Base-by-base conservation (phyloP, 2,329 filamentous ascomycete species). In the Ilyonectria destructans region DNA sequence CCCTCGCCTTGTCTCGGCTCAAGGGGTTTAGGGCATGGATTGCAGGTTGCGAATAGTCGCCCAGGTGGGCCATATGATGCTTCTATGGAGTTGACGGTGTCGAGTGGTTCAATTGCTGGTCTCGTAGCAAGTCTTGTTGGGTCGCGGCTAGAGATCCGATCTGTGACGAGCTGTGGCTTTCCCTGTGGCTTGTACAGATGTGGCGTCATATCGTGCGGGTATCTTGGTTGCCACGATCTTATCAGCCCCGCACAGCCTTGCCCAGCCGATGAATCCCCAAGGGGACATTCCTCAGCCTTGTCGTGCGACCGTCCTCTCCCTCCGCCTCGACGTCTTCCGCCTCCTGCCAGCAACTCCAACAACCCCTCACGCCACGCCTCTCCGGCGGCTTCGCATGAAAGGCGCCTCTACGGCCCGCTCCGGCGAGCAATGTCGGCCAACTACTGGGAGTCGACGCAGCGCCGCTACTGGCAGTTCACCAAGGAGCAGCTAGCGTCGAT, bases 391-490 rank as follows among this genome's bases (percentile, higher is more conserved):
- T 31, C 51, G 46, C 40, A 58, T 57, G 52, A 63, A 40, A 62
- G 61, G 62, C 51, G 65, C 58, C 58, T 67, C 62, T 35, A 64
- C 68, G 49, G 66, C 52, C 66, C 61, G 58, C 33, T 65, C 62
- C 62, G 58, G 68, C 56, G 68, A 58, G 76, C 66, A 60, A 98
- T 98, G 96, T 94, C 96, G 37, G 93, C 95, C 79, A 98, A 96
- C 82, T 99, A 96, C 84, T 99, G 95, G 95, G 92, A 94, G 71
- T 98, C 96, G 62, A 96, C 94, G 29, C 96, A 99, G 83, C 90
- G 92, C 74, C 92, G 91, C 74, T 90, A 93, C 84, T 99, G 96
- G 96, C 92, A 94, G 64, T 97, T 97, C 82, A 92, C 93, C 54
- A 92, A 94, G 77, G 91, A 94, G 69, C 90, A 95, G 79, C 87